These are phyloP conservation scores for Trichopus zeylanicus DNA, from an alignment of 116 monocot species.

Conservation along the genomic window DNA sequence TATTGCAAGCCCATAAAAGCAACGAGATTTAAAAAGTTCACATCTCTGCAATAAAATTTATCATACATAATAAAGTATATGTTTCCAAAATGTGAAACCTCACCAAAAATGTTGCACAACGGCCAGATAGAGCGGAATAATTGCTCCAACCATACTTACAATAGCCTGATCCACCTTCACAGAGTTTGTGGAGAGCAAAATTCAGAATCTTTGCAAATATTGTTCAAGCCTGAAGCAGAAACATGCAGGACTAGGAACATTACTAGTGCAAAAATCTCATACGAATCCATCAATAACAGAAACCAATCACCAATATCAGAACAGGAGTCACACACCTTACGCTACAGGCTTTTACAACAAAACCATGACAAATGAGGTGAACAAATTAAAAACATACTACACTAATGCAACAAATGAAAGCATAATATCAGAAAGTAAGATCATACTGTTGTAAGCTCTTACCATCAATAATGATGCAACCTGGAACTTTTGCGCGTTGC, in stretches of 20 bases:
- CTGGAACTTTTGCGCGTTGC: constrained; percentile 59
- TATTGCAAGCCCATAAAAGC: too few relatives aligned
- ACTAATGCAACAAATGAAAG: background rate
- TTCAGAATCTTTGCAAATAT: background rate
- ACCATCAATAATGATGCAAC: constrained; percentile 89
- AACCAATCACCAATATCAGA: background rate
- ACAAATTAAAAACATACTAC: background rate
- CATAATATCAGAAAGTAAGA: background rate
- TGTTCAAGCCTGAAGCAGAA: background rate
- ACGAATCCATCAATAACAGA: background rate
- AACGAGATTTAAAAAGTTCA: background rate
- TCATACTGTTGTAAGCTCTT: constrained; percentile 2
- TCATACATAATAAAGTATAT: background rate
- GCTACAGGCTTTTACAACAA: background rate
- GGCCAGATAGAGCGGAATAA: constrained; percentile 81
- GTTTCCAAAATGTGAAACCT: constrained; percentile 1
- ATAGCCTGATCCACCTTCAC: constrained; percentile 92
- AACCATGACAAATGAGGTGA: background rate
- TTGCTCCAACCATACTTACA: constrained; percentile 98
- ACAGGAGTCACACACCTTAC: background rate
- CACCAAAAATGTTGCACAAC: constrained; percentile 77
- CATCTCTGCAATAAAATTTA: background rate
- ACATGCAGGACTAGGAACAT: background rate
- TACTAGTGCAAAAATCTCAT: background rate
- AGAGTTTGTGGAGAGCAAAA: background rate